Conservation (phyloP, 106 monocot species). For the Acorus gramineus region DNA sequence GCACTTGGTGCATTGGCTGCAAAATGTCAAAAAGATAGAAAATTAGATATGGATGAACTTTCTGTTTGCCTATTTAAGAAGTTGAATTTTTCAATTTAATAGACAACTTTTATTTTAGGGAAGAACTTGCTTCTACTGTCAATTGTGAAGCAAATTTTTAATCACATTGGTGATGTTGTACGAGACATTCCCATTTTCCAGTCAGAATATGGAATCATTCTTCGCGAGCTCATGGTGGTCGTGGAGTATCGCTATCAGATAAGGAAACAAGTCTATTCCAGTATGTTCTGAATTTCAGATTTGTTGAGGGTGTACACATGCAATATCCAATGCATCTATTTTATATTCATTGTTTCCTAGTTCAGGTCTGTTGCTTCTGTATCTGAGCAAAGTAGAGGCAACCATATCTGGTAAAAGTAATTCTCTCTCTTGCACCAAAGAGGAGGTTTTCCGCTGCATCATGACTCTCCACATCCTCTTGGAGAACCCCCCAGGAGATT, state of each 20-base stretch:
- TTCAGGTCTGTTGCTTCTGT: constrained; percentile 56
- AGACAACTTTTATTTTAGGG: constrained; percentile 23
- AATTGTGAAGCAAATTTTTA: constrained; percentile 57
- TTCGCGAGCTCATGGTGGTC: constrained; percentile 49
- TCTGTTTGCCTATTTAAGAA: no score
- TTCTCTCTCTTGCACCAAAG: constrained; percentile 42
- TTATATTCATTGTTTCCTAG: constrained; percentile 1
- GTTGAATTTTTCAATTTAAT: no score
- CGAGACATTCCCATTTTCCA: constrained; percentile 49
- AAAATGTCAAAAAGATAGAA: no score
- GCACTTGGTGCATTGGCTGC: no score
- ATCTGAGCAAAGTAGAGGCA: constrained; percentile 37
- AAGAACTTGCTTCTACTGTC: constrained; percentile 39
- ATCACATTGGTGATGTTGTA: constrained; percentile 66
- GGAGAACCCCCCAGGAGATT: constrained; percentile 89
- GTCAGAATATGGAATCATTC: constrained; percentile 66
- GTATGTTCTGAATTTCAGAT: constrained; percentile 27
- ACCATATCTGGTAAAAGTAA: constrained; percentile 20
- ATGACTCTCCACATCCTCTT: constrained; percentile 64
- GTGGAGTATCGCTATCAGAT: constrained; percentile 75
- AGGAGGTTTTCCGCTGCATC: constrained; percentile 62
- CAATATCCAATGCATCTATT: neutral
- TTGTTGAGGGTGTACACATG: neutral
- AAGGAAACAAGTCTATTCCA: constrained; percentile 48
- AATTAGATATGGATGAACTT: no score